phyloP scores from a whole-genome alignment of 352 stramenopile species.

The Elongisporangium undulatum region DNA sequence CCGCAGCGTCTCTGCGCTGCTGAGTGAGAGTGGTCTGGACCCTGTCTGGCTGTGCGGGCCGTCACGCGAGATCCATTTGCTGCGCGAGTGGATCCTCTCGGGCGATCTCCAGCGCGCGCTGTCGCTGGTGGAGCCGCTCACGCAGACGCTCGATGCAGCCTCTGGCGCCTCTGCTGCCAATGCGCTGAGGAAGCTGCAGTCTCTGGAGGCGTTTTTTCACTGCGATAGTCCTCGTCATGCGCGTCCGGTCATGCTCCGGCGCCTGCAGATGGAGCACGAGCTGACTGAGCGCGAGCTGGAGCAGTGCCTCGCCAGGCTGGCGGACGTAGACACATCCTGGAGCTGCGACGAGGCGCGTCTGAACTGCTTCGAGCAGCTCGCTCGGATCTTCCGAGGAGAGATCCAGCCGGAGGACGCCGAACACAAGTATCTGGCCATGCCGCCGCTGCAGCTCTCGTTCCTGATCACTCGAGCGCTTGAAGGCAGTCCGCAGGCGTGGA shows the following conservation, averaged over 20 bases:
- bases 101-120: slow-evolving; percentile 33
- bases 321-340: slow-evolving; percentile 4
- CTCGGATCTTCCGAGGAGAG: slow-evolving; percentile 35
- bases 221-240: background rate
- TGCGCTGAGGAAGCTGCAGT: slow-evolving; percentile 31
- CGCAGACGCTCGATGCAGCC: slow-evolving; percentile 5
- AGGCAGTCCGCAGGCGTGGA: background rate
- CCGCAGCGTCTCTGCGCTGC: slow-evolving; percentile 34
- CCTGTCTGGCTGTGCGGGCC: slow-evolving; percentile 47
- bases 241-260: slow-evolving; percentile 11
- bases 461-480: slow-evolving; percentile 25
- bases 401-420: slow-evolving; percentile 29
- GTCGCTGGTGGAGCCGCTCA: slow-evolving; percentile 36
- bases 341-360: slow-evolving; percentile 31
- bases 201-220: slow-evolving; percentile 25
- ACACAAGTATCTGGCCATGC: slow-evolving; percentile 45
- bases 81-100: slow-evolving; percentile 51
- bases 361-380: slow-evolving; percentile 37
- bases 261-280: background rate
- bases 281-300: slow-evolving; percentile 10
- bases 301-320: slow-evolving; percentile 7
- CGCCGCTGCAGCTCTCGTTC: slow-evolving; percentile 24
- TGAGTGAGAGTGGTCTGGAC: slow-evolving; percentile 54
- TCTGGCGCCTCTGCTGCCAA: slow-evolving; percentile 4
- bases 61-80: slow-evolving; percentile 33